Conservation (phyloP, 2,329 filamentous ascomycete species). For the Chaetomium olivaceum region DNA sequence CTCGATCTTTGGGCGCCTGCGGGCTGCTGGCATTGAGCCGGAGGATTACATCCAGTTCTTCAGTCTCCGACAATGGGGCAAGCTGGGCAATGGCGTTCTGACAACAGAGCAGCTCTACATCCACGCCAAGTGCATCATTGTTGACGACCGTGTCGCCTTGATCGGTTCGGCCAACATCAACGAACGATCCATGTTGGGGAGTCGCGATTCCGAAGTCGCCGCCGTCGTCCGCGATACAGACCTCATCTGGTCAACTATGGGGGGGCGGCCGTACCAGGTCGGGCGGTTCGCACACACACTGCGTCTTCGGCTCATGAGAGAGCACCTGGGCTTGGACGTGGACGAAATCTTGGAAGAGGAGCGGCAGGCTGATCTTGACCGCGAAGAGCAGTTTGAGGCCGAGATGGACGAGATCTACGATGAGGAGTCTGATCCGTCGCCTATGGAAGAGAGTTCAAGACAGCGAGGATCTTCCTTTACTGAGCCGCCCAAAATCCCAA, state of each 20-base stretch:
- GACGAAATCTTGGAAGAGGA: conserved; percentile 86
- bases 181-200: conserved; percentile 91
- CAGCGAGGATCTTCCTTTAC: conserved; percentile 18
- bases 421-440: conserved; percentile 41
- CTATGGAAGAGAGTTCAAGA: conserved; percentile 27
- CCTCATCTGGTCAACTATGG: conserved; percentile 91
- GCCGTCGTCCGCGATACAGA: conserved; percentile 89
- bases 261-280: conserved; percentile 82
- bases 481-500: conserved; percentile 19
- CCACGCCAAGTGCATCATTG: conserved; percentile 94
- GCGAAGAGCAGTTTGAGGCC: conserved; percentile 52
- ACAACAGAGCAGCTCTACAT: conserved; percentile 98
- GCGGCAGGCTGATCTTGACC: conserved; percentile 65
- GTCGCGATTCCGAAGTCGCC: conserved; percentile 87
- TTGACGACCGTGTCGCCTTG: conserved; percentile 88
- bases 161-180: conserved; percentile 99
- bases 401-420: conserved; percentile 65
- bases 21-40: conserved; percentile 78
- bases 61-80: conserved; percentile 87
- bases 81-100: conserved; percentile 77
- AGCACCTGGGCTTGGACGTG: conserved; percentile 93
- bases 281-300: conserved; percentile 91
- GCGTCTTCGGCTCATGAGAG: conserved; percentile 90
- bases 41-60: conserved; percentile 97
- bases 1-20: conserved; percentile 86